phyloP scores from a whole-genome alignment of 305 asterid species.

The Solanum aculeatissimum region DNA sequence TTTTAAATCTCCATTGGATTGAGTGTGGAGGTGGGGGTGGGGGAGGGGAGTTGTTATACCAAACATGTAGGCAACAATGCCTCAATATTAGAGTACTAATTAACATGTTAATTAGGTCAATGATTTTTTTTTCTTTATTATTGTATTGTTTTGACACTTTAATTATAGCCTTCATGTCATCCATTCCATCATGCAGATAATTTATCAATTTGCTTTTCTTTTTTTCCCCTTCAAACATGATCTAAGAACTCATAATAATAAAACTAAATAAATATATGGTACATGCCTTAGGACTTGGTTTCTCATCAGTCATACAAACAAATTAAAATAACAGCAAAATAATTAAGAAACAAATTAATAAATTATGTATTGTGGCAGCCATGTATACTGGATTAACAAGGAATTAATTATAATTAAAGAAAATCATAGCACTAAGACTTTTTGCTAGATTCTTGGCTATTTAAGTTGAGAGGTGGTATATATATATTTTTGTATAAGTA shows the following conservation, averaged over 20 bases:
- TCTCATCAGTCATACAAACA: background rate
- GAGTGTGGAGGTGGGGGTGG: rapidly evolving
- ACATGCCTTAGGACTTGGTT: background rate
- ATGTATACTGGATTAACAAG: background rate
- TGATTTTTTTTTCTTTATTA: background rate
- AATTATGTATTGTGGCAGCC: background rate
- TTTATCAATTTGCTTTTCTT: background rate
- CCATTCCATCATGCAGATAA: background rate
- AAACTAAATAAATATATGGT: background rate
- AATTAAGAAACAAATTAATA: background rate
- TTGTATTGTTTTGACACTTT: background rate
- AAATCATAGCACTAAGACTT: background rate
- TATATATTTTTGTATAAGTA: slow-evolving; percentile 3
- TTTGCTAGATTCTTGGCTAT: slow-evolving; percentile 24
- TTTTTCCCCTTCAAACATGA: background rate
- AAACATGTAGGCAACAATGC: slow-evolving; percentile 4
- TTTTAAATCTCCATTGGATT: background rate
- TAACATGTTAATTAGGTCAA: slow-evolving; percentile 8
- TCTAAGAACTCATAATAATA: background rate
- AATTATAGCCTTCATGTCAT: background rate
- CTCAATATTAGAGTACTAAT: background rate
- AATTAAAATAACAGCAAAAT: background rate
- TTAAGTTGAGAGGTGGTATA: slow-evolving; percentile 10
- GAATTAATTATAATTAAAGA: background rate
- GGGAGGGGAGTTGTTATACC: background rate